Evolutionary conservation across 352 stramenopile genomes (phyloP).

Genomic region (Pythium folliculosum): DNA sequence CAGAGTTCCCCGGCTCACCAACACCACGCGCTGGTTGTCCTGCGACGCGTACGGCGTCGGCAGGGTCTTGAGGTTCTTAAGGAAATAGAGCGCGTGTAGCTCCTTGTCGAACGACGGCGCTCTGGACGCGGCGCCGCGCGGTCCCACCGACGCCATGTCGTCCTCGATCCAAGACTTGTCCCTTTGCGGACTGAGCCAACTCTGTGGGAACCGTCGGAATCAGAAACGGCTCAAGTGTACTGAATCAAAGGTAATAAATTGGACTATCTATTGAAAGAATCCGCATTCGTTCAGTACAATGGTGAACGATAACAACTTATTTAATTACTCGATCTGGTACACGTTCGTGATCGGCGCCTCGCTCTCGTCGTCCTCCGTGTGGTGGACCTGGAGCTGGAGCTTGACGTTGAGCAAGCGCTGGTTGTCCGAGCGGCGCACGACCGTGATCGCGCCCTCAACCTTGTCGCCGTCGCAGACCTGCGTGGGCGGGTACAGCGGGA

Average conservation of each 20-base stretch:
- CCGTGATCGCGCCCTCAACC: slow-evolving; percentile 67
- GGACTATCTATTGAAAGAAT: slow-evolving; percentile 32
- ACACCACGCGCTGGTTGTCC: slow-evolving; percentile 79
- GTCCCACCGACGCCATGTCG: too few relatives aligned
- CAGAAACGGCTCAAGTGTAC: slow-evolving; percentile 8
- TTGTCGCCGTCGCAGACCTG: slow-evolving; percentile 85
- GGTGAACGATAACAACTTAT: slow-evolving; percentile 11
- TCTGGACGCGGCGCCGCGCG: slow-evolving; percentile 18
- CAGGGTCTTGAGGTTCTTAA: slow-evolving; percentile 71
- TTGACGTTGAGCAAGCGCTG: slow-evolving; percentile 90
- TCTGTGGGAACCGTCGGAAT: too few relatives aligned
- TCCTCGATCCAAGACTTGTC: too few relatives aligned
- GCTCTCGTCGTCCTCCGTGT: slow-evolving; percentile 56
- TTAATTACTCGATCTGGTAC: slow-evolving; percentile 87
- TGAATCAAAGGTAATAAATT: slow-evolving; percentile 14
- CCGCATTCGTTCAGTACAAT: neutral
- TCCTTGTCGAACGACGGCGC: slow-evolving; percentile 57
- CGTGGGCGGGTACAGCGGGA: slow-evolving; percentile 78
- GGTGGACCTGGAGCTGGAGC: slow-evolving; percentile 76
- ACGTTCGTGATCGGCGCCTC: slow-evolving; percentile 51
- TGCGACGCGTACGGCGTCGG: slow-evolving; percentile 75
- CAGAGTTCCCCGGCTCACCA: slow-evolving; percentile 37
- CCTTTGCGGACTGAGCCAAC: too few relatives aligned
- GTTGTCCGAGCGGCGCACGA: slow-evolving; percentile 81
- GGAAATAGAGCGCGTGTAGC: slow-evolving; percentile 81